These are phyloP conservation scores for Porcisia deanei DNA, from an alignment of 208 protist species.

Conservation along the genomic window DNA sequence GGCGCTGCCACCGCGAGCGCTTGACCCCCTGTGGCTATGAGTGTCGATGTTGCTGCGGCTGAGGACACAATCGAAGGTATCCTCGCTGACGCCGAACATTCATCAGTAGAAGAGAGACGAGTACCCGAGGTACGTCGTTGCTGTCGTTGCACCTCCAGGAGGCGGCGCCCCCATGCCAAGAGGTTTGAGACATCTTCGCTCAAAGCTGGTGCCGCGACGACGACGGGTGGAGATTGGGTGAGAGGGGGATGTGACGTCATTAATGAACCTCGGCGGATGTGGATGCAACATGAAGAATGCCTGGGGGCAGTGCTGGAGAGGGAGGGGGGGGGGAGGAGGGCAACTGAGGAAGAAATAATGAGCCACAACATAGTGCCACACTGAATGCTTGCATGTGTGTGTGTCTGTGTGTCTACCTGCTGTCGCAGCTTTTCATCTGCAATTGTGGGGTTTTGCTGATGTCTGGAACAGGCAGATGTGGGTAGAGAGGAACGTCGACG, in stretches of 20 bases:
- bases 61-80: neutral
- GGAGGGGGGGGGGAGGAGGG: neutral
- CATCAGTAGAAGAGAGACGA: neutral
- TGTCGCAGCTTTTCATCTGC: neutral
- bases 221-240: slow-evolving; percentile 7
- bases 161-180: slow-evolving; percentile 14
- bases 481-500: neutral
- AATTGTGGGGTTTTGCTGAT: neutral
- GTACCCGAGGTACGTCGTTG: slow-evolving; percentile 7
- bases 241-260: slow-evolving; percentile 9
- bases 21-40: neutral
- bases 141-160: slow-evolving; percentile 16
- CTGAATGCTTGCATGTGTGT: neutral
- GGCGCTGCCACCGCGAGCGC: neutral
- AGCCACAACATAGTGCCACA: neutral
- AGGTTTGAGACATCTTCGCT: slow-evolving; percentile 28
- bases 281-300: neutral
- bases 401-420: slow-evolving; percentile 1
- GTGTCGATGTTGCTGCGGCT: neutral
- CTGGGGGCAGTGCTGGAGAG: neutral
- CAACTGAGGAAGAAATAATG: neutral
- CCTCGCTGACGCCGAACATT: neutral
- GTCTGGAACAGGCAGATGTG: neutral
- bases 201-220: neutral
- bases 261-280: neutral